phyloP scores from a whole-genome alignment of 495 filamentous ascomycete genomes.

The Penicillium samsonianum region DNA sequence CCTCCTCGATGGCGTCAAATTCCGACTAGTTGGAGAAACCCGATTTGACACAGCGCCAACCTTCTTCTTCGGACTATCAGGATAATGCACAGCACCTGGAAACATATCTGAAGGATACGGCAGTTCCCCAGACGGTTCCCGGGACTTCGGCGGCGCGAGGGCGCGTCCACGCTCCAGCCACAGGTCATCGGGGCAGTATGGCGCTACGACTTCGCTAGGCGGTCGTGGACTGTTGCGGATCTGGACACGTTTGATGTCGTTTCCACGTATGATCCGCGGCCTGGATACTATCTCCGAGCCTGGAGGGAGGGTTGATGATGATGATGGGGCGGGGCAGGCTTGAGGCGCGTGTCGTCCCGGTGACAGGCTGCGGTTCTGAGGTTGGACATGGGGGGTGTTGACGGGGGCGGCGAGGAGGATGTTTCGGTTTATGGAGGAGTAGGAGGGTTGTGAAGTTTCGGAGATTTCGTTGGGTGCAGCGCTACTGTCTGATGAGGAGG shows the following conservation, averaged over 20 bases:
- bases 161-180: conserved; percentile 30
- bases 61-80: conserved; percentile 24
- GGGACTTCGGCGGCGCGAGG: background rate
- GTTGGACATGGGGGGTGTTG: conserved; percentile 10
- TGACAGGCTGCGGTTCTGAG: conserved; percentile 1
- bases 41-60: conserved; percentile 18
- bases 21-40: conserved; percentile 33
- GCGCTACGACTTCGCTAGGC: conserved; percentile 27
- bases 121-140: conserved; percentile 4
- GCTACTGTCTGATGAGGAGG: conserved; percentile 18
- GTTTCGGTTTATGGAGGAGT: conserved; percentile 6
- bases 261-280: conserved; percentile 37
- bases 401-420: conserved; percentile 9
- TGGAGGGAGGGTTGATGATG: conserved; percentile 17
- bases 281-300: conserved; percentile 35
- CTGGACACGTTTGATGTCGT: conserved; percentile 42
- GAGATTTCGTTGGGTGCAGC: conserved; percentile 12
- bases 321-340: conserved; percentile 1
- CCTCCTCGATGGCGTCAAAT: conserved; percentile 40
- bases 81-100: conserved; percentile 21
- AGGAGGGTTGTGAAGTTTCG: conserved; percentile 9
- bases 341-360: background rate
- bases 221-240: conserved; percentile 35
- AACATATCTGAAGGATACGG: conserved; percentile 29
- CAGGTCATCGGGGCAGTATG: conserved; percentile 38